A percentile compares a stretch with the other conserved stretches of the same genome.
These are phyloP conservation scores for Beverwykella pulmonaria DNA, from an alignment of 495 filamentous ascomycete genomes.

Conservation along the genomic window DNA sequence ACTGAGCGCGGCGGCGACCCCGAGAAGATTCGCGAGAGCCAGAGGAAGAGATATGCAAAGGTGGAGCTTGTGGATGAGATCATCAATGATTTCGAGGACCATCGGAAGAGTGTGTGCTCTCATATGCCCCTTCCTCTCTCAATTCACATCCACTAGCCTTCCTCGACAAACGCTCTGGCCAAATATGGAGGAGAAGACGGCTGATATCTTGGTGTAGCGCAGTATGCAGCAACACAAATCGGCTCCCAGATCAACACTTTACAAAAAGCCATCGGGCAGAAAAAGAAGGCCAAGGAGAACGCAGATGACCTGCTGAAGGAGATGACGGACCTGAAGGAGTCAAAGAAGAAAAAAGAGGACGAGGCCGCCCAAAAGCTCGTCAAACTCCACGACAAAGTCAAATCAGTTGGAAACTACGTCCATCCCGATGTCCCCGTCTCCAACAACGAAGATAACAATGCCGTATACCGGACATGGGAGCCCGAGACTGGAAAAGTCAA, in stretches of 20 bases:
- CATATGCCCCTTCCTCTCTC: too few relatives aligned
- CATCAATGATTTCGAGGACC: conserved; percentile 83
- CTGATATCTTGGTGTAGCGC: conserved; percentile 51
- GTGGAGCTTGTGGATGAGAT: conserved; percentile 88
- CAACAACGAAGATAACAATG: conserved; percentile 91
- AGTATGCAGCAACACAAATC: conserved; percentile 79
- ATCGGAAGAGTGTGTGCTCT: conserved; percentile 66
- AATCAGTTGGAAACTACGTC: conserved; percentile 88
- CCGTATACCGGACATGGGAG: conserved; percentile 72
- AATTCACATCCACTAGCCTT: neutral
- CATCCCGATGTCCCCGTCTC: conserved; percentile 90
- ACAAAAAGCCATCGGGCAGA: conserved; percentile 85
- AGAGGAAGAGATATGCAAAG: conserved; percentile 75
- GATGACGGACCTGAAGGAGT: conserved; percentile 74
- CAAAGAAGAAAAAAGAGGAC: conserved; percentile 77
- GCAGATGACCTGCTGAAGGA: conserved; percentile 71
- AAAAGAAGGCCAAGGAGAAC: conserved; percentile 95
- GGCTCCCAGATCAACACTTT: conserved; percentile 77
- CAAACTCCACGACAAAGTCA: conserved; percentile 73
- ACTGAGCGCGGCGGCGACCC: conserved; percentile 85
- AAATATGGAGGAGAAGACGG: neutral
- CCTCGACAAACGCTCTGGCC: neutral
- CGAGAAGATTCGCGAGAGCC: conserved; percentile 84
- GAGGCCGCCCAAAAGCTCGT: conserved; percentile 72
- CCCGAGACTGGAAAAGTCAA: conserved; percentile 66